Percentiles rank a stretch among this genome's conserved stretches.
Conservation (phyloP, 495 filamentous ascomycete genomes). For the Penicillium robsamsonii region DNA sequence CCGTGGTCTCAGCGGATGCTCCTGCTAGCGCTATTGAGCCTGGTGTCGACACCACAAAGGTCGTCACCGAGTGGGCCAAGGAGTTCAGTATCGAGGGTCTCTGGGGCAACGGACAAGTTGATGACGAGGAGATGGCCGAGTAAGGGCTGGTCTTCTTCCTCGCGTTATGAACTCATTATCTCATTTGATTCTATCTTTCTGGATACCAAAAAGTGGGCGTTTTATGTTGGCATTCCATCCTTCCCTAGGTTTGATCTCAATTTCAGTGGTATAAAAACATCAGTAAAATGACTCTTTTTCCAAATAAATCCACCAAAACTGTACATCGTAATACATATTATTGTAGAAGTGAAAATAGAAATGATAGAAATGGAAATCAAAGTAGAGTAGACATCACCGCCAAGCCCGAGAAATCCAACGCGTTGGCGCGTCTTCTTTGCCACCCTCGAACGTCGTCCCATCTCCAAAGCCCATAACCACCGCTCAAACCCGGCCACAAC, state of each 20-base stretch:
- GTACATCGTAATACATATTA: neutral
- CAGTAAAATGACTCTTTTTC: neutral
- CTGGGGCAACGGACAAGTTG: constrained; percentile 66
- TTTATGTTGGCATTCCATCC: constrained; percentile 21
- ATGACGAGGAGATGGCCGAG: constrained; percentile 47
- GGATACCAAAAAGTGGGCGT: constrained; percentile 43
- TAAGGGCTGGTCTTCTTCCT: constrained; percentile 22
- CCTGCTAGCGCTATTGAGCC: constrained; percentile 25
- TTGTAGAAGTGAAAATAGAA: neutral
- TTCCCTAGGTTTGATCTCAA: constrained; percentile 13
- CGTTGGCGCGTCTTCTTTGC: constrained; percentile 27
- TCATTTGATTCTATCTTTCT: constrained; percentile 24
- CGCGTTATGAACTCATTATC: constrained; percentile 29
- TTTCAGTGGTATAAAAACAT: constrained; percentile 8
- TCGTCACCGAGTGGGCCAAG: constrained; percentile 90
- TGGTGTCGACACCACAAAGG: constrained; percentile 68
- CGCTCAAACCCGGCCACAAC: neutral
- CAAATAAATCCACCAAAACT: neutral
- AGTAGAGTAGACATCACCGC: constrained; percentile 12
- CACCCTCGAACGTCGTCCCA: neutral
- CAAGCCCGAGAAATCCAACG: no score
- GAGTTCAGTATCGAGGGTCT: constrained; percentile 95
- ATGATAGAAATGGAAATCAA: neutral
- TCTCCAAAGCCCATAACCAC: neutral
- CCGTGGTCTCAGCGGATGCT: constrained; percentile 42